Evolutionary conservation across 148 eudicot species (phyloP).

Genomic region (Rhododendron ferrugineum): DNA sequence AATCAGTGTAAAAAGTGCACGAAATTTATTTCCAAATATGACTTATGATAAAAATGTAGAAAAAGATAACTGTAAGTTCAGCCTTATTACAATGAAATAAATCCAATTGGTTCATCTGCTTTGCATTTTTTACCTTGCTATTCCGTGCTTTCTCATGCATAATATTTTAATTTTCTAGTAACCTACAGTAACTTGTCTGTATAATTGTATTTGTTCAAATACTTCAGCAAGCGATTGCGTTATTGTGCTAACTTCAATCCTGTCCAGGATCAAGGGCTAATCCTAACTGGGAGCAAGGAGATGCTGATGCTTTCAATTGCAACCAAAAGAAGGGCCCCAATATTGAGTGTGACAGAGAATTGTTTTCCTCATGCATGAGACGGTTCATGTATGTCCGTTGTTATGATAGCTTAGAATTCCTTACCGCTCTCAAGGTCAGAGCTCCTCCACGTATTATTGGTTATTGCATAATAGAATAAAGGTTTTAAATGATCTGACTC

Average conservation of each 20-base stretch:
- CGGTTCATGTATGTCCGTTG: slow-evolving; percentile 77
- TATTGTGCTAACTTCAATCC: slow-evolving; percentile 1
- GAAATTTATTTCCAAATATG: not conserved
- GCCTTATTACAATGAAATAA: not conserved
- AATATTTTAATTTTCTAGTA: not conserved
- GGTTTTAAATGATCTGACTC: not conserved
- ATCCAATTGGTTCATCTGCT: not conserved
- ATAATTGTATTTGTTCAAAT: not conserved
- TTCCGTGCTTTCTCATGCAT: not conserved
- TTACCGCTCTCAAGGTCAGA: slow-evolving; percentile 75
- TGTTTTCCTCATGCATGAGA: slow-evolving; percentile 63
- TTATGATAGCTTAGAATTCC: slow-evolving; percentile 75
- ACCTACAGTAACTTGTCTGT: not conserved
- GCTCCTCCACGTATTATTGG: not conserved
- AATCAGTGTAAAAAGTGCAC: not conserved
- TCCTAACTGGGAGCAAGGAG: slow-evolving; percentile 18
- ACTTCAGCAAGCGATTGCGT: not conserved
- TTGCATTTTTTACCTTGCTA: not conserved
- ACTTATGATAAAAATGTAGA: not conserved
- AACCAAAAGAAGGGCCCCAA: slow-evolving; percentile 11
- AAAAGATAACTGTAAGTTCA: not conserved
- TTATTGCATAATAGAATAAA: slow-evolving; percentile 1
- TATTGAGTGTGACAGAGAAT: slow-evolving; percentile 39
- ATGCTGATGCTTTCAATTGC: slow-evolving; percentile 16
- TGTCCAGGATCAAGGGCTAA: slow-evolving; percentile 26